A percentile compares a stretch with the other conserved stretches of the same genome.
Evolutionary conservation across 2,329 filamentous ascomycete genomes (phyloP).

Genomic region (Colletotrichum sp.): DNA sequence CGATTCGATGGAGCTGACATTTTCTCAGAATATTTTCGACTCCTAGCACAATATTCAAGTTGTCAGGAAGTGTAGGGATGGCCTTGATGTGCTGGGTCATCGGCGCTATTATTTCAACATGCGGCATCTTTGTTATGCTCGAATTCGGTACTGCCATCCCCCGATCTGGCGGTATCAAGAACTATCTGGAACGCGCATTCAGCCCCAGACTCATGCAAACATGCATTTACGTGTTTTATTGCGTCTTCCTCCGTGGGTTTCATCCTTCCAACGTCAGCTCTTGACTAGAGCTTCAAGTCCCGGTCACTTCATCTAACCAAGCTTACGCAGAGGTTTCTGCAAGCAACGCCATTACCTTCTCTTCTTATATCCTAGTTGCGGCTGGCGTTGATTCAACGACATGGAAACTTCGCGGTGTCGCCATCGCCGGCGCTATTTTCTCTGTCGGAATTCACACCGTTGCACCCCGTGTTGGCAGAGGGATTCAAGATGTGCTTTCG

Average conservation of each 20-base stretch:
- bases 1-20: not conserved
- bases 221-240: slow-evolving; percentile 28
- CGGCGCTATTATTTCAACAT: slow-evolving; percentile 25
- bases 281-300: no score
- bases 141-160: slow-evolving; percentile 28
- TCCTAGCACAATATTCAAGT: slow-evolving; percentile 24
- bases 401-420: slow-evolving; percentile 10
- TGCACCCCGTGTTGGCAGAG: slow-evolving; percentile 5
- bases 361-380: slow-evolving; percentile 11
- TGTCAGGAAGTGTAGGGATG: slow-evolving; percentile 28
- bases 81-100: slow-evolving; percentile 28
- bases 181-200: slow-evolving; percentile 28
- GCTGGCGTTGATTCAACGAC: slow-evolving; percentile 6
- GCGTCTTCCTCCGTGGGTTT: slow-evolving; percentile 22
- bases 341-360: slow-evolving; percentile 16
- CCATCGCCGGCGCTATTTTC: slow-evolving; percentile 10
- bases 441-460: slow-evolving; percentile 11
- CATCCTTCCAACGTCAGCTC: not conserved
- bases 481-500: slow-evolving; percentile 4
- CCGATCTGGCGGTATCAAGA: slow-evolving; percentile 26
- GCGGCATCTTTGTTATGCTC: slow-evolving; percentile 26
- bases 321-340: slow-evolving; percentile 8
- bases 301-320: not conserved
- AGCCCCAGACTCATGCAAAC: slow-evolving; percentile 24
- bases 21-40: slow-evolving; percentile 28